phyloP scores from a whole-genome alignment of 1,284 basidiomycete species.

The Peniophora sp. region DNA sequence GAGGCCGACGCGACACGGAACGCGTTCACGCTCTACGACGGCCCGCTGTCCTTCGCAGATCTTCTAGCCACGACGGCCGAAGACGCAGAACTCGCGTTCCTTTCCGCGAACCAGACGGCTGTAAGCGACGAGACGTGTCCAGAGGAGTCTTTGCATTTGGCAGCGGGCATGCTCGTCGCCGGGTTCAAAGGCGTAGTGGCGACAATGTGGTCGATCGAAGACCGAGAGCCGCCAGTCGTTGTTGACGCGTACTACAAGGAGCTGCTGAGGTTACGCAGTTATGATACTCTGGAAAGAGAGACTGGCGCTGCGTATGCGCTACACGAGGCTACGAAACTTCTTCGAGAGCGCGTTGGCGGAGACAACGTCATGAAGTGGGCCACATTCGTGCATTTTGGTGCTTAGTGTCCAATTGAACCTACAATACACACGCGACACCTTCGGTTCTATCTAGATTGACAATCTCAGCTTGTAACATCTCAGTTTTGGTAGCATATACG shows the following conservation, averaged over 20 bases:
- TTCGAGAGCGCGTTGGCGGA: background rate
- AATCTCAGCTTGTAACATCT: no score
- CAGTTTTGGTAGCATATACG: no score
- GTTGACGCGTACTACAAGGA: slow-evolving; percentile 8
- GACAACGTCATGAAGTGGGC: background rate
- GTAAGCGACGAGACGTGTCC: slow-evolving; percentile 12
- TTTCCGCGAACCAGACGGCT: slow-evolving; percentile 19
- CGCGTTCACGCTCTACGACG: background rate
- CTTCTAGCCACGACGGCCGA: background rate
- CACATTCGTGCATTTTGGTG: background rate
- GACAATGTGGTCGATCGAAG: slow-evolving; percentile 19
- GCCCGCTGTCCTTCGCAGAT: background rate
- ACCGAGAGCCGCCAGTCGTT: slow-evolving; percentile 8
- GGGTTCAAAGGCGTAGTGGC: slow-evolving; percentile 15
- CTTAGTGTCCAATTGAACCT: no score
- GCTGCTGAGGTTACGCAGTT: background rate
- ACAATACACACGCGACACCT: no score
- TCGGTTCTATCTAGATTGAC: no score
- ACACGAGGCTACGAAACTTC: background rate
- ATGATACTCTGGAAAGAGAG: background rate
- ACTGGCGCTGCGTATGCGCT: slow-evolving; percentile 1
- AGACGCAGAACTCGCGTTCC: slow-evolving; percentile 10
- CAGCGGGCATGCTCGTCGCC: slow-evolving; percentile 17
- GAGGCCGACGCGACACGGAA: background rate
- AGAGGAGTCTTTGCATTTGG: slow-evolving; percentile 18